These are phyloP conservation scores for Ogataea dorogensis DNA, from an alignment of 805 yeast species.

Conservation along the genomic window DNA sequence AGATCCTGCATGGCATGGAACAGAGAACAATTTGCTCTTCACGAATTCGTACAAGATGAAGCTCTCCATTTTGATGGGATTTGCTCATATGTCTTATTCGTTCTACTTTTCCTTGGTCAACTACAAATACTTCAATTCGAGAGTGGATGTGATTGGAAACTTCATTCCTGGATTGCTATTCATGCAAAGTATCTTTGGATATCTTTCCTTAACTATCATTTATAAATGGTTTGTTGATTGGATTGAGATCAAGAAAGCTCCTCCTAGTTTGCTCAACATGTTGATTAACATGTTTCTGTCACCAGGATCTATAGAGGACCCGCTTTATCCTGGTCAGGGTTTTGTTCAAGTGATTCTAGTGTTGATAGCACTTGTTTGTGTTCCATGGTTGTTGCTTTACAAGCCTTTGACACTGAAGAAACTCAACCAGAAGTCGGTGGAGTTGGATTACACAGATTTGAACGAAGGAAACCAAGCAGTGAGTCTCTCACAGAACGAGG, in stretches of 20 bases:
- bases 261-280: conserved; percentile 75
- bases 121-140: conserved; percentile 53
- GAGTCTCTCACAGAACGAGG: conserved; percentile 28
- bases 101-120: conserved; percentile 67
- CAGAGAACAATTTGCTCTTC: conserved; percentile 67
- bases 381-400: conserved; percentile 68
- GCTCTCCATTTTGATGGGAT: conserved; percentile 72
- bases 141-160: conserved; percentile 67
- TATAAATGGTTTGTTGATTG: conserved; percentile 77
- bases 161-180: conserved; percentile 71
- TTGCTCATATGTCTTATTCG: conserved; percentile 71
- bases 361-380: conserved; percentile 60
- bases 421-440: conserved; percentile 49
- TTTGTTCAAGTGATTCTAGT: conserved; percentile 57
- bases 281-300: conserved; percentile 72
- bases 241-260: conserved; percentile 57
- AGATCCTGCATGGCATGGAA: conserved; percentile 79
- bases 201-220: conserved; percentile 60
- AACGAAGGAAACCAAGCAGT: conserved; percentile 31
- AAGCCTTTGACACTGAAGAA: conserved; percentile 51
- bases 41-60: conserved; percentile 78
- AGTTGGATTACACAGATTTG: conserved; percentile 52
- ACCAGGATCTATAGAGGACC: conserved; percentile 68
- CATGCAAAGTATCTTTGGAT: conserved; percentile 77
- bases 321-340: conserved; percentile 63